Base-by-base conservation (phyloP, 2,329 filamentous ascomycete species). In the Thielaviopsis euricoi region DNA sequence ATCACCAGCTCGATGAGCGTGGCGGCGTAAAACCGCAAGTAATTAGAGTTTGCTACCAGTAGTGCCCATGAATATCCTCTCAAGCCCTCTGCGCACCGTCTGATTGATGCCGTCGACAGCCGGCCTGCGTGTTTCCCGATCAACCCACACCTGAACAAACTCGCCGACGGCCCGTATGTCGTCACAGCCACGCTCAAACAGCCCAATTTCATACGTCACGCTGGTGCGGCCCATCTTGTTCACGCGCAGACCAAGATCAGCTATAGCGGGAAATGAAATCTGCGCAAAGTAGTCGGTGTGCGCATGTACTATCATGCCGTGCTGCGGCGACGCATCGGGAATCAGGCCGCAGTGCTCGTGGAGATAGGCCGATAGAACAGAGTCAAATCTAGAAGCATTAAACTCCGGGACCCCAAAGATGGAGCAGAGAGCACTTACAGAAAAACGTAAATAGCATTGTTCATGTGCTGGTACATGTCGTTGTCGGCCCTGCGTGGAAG, bases 391-490 rank as follows among this genome's bases (percentile, higher is more conserved):
- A 59, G 61, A 53, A 46, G 57, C 33, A 15, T 29, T 7, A 56
- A 59, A 33, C 9, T 10, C 29, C 12, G 12, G 7, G 60, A 33
- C 9, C 29, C 29, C 12, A 33, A 10, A 6, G 29, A 51, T 43
- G 17, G 21, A 21, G 54, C 7, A 2, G n/a, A 17, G 19, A 37
- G 43, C 15, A 63, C 74, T 67, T 69, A 83, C 77, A 94, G 77
- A 62, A 86, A 85, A 65, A 87, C 87, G 71, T 95, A 95, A 57
- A 93, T 78, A 48, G 83, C 86, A 67, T 95, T 95, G 73, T 95
- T 95, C 76, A 95, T 82, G 68, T 97, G 91, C 61, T 87, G 79
- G 70, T 93, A 95, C 87, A 94, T 93, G 73, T 95, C 89, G 67
- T 95, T 95, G 71, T 95, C 89, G 68, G 81, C 83, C 88, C 88